Conservation (phyloP, 192 early-diverging fungal species). For the Polychytrium aggregatum region DNA sequence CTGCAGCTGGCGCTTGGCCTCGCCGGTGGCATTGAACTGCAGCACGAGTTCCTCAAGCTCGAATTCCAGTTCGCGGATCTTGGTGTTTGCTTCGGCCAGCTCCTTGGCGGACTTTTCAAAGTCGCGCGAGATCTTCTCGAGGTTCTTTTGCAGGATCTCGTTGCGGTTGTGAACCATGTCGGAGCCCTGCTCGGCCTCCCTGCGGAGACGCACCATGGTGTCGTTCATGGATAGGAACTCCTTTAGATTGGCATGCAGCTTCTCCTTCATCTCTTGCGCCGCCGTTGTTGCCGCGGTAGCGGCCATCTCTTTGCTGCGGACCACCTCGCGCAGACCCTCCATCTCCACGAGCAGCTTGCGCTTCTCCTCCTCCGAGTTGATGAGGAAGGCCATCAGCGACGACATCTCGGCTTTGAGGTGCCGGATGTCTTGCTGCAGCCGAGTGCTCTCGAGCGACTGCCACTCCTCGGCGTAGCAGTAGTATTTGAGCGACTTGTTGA, state of each 20-base stretch:
- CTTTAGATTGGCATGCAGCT: slow-evolving; percentile 38
- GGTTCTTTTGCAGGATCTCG: slow-evolving; percentile 35
- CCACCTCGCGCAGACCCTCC: slow-evolving; percentile 13
- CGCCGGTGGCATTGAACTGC: slow-evolving; percentile 37
- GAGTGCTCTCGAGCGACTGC: slow-evolving; percentile 31
- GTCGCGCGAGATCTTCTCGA: slow-evolving; percentile 40
- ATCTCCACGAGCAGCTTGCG: slow-evolving; percentile 25
- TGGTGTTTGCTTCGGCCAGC: slow-evolving; percentile 17
- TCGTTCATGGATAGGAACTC: slow-evolving; percentile 42
- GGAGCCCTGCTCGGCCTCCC: slow-evolving; percentile 38
- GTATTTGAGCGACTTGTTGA: slow-evolving; percentile 40
- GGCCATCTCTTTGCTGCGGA: slow-evolving; percentile 17
- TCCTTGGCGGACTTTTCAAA: slow-evolving; percentile 37
- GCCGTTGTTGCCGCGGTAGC: slow-evolving; percentile 11
- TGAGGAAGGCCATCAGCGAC: slow-evolving; percentile 43
- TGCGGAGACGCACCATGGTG: slow-evolving; percentile 26
- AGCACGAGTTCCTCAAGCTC: slow-evolving; percentile 37
- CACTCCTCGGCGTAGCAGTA: slow-evolving; percentile 50
- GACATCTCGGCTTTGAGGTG: slow-evolving; percentile 40
- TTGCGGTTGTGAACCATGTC: slow-evolving; percentile 31
- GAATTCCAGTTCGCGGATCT: slow-evolving; percentile 37
- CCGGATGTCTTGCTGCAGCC: slow-evolving; percentile 37
- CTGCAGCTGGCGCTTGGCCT: slow-evolving; percentile 22
- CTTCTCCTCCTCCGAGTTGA: slow-evolving; percentile 47
- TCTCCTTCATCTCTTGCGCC: slow-evolving; percentile 25